Evolutionary conservation across 306 rosid species (phyloP).

Genomic region (Prunus armeniaca): DNA sequence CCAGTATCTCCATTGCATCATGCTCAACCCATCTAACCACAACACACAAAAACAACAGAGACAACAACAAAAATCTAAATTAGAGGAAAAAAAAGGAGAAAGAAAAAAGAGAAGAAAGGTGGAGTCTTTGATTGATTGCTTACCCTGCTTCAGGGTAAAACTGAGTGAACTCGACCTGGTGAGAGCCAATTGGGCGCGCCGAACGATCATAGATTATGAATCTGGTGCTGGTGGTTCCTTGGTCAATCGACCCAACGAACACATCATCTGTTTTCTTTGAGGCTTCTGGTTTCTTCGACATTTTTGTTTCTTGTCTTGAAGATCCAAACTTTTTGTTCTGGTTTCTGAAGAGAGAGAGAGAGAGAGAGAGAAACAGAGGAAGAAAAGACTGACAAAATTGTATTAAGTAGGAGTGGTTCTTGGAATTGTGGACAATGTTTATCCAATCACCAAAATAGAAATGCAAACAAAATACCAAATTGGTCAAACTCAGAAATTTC

Average conservation of each 20-base stretch:
- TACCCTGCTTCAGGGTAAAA: slow-evolving; percentile 84
- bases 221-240: slow-evolving; percentile 87
- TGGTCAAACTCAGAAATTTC: background rate
- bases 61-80: background rate
- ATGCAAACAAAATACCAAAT: background rate
- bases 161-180: slow-evolving; percentile 93
- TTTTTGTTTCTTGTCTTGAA: background rate
- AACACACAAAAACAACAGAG: background rate
- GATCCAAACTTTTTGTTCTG: background rate
- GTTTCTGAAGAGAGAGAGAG: background rate
- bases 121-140: background rate
- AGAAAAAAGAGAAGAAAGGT: background rate
- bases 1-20: slow-evolving; percentile 83
- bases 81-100: background rate
- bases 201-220: slow-evolving; percentile 64
- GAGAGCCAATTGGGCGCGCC: slow-evolving; percentile 51
- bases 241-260: slow-evolving; percentile 75
- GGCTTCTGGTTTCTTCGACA: slow-evolving; percentile 18
- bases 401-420: background rate
- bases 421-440: background rate
- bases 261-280: slow-evolving; percentile 32
- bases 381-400: background rate
- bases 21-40: slow-evolving; percentile 84
- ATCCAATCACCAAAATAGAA: background rate
- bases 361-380: background rate